A percentile compares a stretch with the other conserved stretches of the same genome.
Conservation (phyloP, 805 yeast genomes). For the Torulaspora franciscae region DNA sequence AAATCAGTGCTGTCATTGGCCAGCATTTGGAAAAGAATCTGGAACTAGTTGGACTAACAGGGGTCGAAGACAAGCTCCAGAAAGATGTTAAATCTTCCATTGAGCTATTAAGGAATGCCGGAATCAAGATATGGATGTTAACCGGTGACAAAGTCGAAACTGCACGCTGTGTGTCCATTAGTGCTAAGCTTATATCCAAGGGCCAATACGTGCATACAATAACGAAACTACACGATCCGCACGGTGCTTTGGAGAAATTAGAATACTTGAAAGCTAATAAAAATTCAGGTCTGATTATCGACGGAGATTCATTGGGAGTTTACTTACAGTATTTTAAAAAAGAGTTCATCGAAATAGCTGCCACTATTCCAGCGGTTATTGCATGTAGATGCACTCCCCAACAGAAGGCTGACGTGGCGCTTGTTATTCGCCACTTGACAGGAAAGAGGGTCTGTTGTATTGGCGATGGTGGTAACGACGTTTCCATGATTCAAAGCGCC, state of each 20-base stretch:
- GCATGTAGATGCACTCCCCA: constrained; percentile 99
- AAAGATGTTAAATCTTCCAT: constrained; percentile 86
- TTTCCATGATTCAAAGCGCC: constrained; percentile 97
- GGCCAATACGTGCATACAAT: constrained; percentile 92
- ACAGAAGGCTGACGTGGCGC: constrained; percentile 94
- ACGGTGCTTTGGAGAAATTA: constrained; percentile 65
- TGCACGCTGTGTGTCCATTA: constrained; percentile 95
- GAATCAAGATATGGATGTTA: constrained; percentile 97
- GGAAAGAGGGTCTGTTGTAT: constrained; percentile 93
- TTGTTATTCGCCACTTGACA: constrained; percentile 68
- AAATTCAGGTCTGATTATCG: constrained; percentile 69
- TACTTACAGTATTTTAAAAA: constrained; percentile 57
- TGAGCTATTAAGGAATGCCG: constrained; percentile 91
- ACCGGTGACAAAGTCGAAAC: constrained; percentile 99
- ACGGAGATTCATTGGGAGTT: constrained; percentile 82
- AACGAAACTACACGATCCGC: constrained; percentile 55
- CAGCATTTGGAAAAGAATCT: constrained; percentile 74
- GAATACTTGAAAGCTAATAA: constrained; percentile 62
- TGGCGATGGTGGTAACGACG: constrained; percentile 99
- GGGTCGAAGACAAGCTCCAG: constrained; percentile 95
- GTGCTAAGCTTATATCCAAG: constrained; percentile 84
- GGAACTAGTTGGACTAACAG: constrained; percentile 87
- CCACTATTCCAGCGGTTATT: constrained; percentile 84
- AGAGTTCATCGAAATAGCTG: constrained; percentile 75
- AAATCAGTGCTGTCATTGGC: constrained; percentile 62